phyloP scores from a whole-genome alignment of 1,284 basidiomycete genomes.

The Papiliotrema terrestris region DNA sequence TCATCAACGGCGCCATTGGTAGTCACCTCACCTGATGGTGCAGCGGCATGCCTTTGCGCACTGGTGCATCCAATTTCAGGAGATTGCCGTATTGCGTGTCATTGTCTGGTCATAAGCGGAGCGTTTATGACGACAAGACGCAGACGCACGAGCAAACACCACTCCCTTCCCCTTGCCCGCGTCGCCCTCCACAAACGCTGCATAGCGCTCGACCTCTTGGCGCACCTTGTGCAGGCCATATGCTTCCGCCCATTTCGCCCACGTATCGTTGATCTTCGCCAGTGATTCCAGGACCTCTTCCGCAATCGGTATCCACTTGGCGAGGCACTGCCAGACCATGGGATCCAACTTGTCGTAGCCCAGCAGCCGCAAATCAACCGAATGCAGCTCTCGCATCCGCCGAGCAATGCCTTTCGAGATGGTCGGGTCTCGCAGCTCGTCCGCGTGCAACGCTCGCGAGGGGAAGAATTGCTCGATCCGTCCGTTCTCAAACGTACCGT shows the following conservation, averaged over 20 bases:
- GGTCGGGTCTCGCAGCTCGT: slow-evolving; percentile 68
- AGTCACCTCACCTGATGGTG: slow-evolving; percentile 49
- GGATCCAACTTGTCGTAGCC: slow-evolving; percentile 55
- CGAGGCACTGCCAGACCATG: slow-evolving; percentile 60
- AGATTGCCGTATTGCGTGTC: slow-evolving; percentile 92
- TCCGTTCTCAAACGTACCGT: slow-evolving; percentile 90
- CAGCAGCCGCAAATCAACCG: slow-evolving; percentile 73
- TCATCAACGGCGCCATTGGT: slow-evolving; percentile 1
- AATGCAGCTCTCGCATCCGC: slow-evolving; percentile 89
- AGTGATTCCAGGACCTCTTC: slow-evolving; percentile 32
- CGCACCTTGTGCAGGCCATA: slow-evolving; percentile 41
- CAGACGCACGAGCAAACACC: slow-evolving; percentile 46
- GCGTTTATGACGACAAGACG: not conserved
- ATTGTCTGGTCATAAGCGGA: slow-evolving; percentile 62
- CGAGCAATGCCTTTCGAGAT: slow-evolving; percentile 80
- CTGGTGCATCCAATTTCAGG: slow-evolving; percentile 61
- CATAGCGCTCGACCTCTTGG: slow-evolving; percentile 43
- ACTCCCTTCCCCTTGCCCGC: slow-evolving; percentile 37
- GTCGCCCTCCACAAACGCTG: slow-evolving; percentile 34
- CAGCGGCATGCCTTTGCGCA: slow-evolving; percentile 50
- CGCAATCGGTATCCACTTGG: slow-evolving; percentile 55
- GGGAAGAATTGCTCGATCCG: slow-evolving; percentile 91
- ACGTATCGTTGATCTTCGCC: slow-evolving; percentile 25
- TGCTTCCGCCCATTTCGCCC: slow-evolving; percentile 41
- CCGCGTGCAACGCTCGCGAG: slow-evolving; percentile 69